Evolutionary conservation across 129 eudicot species (phyloP).

Genomic region (Saussurea involucrata): DNA sequence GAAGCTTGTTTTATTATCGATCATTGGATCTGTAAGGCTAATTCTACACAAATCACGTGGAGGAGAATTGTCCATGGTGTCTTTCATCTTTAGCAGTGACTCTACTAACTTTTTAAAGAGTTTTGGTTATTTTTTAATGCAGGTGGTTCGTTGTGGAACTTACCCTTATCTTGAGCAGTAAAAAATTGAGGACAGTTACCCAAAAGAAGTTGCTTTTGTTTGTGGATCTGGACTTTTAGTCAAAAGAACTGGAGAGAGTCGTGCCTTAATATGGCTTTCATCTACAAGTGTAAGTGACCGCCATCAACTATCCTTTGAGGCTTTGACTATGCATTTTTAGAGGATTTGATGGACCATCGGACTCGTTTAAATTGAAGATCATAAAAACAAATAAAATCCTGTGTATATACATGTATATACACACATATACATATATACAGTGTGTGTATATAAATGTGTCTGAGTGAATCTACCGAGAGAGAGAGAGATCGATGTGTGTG

Average conservation of each 20-base stretch:
- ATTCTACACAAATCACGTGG: neutral
- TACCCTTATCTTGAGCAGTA: neutral
- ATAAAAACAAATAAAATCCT: no score
- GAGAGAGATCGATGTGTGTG: no score
- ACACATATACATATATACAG: no score
- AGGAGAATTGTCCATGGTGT: neutral
- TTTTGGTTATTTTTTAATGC: neutral
- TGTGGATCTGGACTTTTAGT: neutral
- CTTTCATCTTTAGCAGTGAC: neutral
- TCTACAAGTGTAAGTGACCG: slow-evolving; percentile 4
- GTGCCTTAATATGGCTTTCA: slow-evolving; percentile 7
- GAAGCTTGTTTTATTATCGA: neutral
- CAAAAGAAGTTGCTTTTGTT: neutral
- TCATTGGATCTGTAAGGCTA: neutral
- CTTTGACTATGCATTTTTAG: neutral
- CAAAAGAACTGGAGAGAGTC: neutral
- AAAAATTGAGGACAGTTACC: neutral
- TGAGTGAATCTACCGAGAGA: no score
- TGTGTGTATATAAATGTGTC: no score
- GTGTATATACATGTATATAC: no score
- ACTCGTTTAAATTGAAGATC: neutral
- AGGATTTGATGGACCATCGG: neutral
- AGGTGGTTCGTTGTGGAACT: neutral
- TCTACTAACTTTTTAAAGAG: neutral
- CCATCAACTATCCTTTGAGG: slow-evolving; percentile 16